A percentile compares a stretch with the other conserved stretches of the same genome.
Evolutionary conservation across 2,329 filamentous ascomycete species (phyloP).

Genomic region (Lachnum nothofagi): DNA sequence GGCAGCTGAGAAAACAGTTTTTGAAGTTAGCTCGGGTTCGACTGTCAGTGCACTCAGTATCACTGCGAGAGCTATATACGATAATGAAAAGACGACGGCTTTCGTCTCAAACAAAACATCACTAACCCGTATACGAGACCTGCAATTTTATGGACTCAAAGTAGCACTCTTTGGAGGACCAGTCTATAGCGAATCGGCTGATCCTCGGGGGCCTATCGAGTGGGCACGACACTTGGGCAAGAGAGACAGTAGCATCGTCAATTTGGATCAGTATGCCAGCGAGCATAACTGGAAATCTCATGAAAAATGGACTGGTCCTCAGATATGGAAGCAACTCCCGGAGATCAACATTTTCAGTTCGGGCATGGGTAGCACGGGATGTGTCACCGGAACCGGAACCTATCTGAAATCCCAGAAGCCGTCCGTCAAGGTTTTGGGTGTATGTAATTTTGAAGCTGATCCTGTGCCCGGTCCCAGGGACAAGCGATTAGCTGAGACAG

Average conservation of each 20-base stretch:
- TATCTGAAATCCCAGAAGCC: slow-evolving; percentile 40
- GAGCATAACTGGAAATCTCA: slow-evolving; percentile 51
- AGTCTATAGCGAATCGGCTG: slow-evolving; percentile 51
- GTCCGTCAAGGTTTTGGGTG: slow-evolving; percentile 24
- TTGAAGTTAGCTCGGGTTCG: slow-evolving; percentile 59
- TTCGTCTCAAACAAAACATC: slow-evolving; percentile 57
- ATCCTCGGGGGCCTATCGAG: slow-evolving; percentile 48
- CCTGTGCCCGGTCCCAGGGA: slow-evolving; percentile 55
- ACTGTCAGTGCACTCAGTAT: slow-evolving; percentile 58
- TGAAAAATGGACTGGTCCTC: slow-evolving; percentile 54
- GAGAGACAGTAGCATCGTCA: slow-evolving; percentile 39
- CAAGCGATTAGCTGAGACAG: slow-evolving; percentile 43
- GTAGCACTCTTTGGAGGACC: slow-evolving; percentile 55
- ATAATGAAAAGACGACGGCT: slow-evolving; percentile 47
- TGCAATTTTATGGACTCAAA: slow-evolving; percentile 56
- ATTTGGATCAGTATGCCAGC: slow-evolving; percentile 51
- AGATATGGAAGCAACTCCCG: slow-evolving; percentile 52
- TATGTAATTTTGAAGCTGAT: slow-evolving; percentile 34
- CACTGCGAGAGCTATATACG: slow-evolving; percentile 47
- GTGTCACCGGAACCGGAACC: slow-evolving; percentile 37
- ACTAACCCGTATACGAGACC: slow-evolving; percentile 46
- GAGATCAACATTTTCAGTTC: slow-evolving; percentile 52
- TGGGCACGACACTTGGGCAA: slow-evolving; percentile 41
- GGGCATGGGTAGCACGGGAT: slow-evolving; percentile 53
- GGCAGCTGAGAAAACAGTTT: slow-evolving; percentile 45